Percentiles rank a stretch among this genome's conserved stretches.
These are phyloP conservation scores for Aspergillus piperis DNA, from an alignment of 2,329 filamentous ascomycete species.

Conservation along the genomic window DNA sequence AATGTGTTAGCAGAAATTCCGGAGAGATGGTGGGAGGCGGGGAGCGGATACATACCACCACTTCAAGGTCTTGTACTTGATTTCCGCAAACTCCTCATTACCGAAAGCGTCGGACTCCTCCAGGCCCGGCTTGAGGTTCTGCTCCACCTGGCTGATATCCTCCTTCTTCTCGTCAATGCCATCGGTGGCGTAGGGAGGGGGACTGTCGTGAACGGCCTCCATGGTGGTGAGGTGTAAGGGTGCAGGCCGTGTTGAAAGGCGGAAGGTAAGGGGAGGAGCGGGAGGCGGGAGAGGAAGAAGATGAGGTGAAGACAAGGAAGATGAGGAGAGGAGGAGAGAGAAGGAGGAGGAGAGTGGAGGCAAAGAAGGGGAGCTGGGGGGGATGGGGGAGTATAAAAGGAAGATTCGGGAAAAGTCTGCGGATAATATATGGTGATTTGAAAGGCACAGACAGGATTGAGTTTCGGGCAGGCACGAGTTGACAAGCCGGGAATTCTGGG, in stretches of 20 bases:
- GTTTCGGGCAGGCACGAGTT: background rate
- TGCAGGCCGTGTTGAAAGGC: background rate
- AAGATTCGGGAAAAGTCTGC: background rate
- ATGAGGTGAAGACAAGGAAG: background rate
- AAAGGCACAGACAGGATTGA: background rate
- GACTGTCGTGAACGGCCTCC: conserved; percentile 1
- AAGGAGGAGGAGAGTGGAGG: background rate
- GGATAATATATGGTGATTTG: too few relatives aligned
- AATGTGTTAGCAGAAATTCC: conserved; percentile 39
- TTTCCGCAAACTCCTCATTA: conserved; percentile 36
- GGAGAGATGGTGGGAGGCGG: background rate
- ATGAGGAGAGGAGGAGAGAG: background rate
- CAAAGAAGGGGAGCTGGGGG: background rate
- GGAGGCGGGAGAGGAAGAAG: background rate
- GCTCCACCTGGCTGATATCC: conserved; percentile 2
- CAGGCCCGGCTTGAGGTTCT: conserved; percentile 16
- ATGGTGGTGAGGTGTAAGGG: background rate
- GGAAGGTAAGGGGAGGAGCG: background rate
- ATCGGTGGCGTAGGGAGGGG: conserved; percentile 5
- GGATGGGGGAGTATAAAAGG: background rate
- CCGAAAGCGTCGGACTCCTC: conserved; percentile 33
- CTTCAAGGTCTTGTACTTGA: conserved; percentile 52
- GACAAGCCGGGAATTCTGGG: background rate
- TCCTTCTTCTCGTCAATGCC: conserved; percentile 10
- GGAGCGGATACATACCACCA: conserved; percentile 33